Conservation (phyloP, 768 basidiomycete species). For the Agrocybe pediades region DNA sequence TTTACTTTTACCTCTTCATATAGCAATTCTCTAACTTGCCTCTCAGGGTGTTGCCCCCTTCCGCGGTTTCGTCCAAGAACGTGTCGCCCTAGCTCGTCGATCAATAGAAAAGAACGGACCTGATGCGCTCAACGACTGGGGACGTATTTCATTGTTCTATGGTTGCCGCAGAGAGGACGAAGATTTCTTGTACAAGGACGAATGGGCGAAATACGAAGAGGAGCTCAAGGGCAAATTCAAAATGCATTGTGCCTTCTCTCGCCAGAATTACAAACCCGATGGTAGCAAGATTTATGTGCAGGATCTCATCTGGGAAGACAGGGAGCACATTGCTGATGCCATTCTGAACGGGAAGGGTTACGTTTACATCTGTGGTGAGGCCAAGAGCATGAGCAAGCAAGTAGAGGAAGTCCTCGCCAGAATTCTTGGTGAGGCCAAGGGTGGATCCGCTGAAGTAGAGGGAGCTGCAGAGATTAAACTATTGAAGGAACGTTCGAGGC, state of each 20-base stretch:
- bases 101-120: conserved; percentile 95
- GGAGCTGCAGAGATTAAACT: conserved; percentile 91
- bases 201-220: conserved; percentile 87
- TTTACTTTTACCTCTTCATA: not conserved
- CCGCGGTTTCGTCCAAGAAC: conserved; percentile 98
- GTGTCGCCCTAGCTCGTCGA: conserved; percentile 92
- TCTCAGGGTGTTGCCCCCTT: conserved; percentile 95
- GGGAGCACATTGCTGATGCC: conserved; percentile 79
- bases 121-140: conserved; percentile 95
- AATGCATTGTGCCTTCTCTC: conserved; percentile 89
- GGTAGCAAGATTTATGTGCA: conserved; percentile 99
- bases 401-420: conserved; percentile 88
- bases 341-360: conserved; percentile 97
- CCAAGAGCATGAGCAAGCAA: conserved; percentile 93
- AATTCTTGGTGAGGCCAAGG: conserved; percentile 92
- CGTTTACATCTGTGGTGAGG: conserved; percentile 96
- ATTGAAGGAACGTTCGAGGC: conserved; percentile 89
- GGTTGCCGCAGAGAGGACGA: conserved; percentile 88
- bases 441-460: conserved; percentile 84
- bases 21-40: conserved; percentile 10
- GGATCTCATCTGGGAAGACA: conserved; percentile 89
- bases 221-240: conserved; percentile 93
- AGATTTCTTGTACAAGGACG: conserved; percentile 94
- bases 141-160: conserved; percentile 91
- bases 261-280: conserved; percentile 86